Conservation (phyloP, 768 basidiomycete species). For the Gloeostereum incarnatum region DNA sequence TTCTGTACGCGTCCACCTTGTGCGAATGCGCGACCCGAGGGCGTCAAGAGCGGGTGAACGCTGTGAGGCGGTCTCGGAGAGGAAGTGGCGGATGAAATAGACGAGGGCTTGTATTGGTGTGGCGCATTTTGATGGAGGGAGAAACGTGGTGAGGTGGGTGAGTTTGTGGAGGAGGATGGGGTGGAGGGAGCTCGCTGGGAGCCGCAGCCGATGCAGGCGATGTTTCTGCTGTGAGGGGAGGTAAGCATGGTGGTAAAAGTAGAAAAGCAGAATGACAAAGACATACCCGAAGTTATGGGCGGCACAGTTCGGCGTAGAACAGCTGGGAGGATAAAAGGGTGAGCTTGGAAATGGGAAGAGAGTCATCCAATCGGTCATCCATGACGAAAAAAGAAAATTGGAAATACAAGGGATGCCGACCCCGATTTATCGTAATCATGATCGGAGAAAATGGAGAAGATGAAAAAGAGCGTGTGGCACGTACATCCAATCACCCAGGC, state of each 20-base stretch:
- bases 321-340: slow-evolving; percentile 30
- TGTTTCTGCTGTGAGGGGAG: slow-evolving; percentile 59
- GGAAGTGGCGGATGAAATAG: slow-evolving; percentile 12
- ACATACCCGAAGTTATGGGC: slow-evolving; percentile 85
- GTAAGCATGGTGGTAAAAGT: slow-evolving; percentile 15
- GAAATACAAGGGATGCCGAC: slow-evolving; percentile 9
- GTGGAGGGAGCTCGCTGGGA: slow-evolving; percentile 14
- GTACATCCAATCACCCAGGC: slow-evolving; percentile 72
- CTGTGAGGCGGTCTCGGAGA: slow-evolving; percentile 27
- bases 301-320: slow-evolving; percentile 56
- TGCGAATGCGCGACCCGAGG: slow-evolving; percentile 72
- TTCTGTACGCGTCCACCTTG: slow-evolving; percentile 75
- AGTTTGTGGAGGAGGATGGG: slow-evolving; percentile 12
- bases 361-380: slow-evolving; percentile 9
- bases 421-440: too few relatives aligned
- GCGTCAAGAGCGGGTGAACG: slow-evolving; percentile 72
- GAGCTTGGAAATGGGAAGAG: slow-evolving; percentile 7
- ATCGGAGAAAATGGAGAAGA: slow-evolving; percentile 6
- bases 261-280: slow-evolving; percentile 8
- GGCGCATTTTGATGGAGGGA: slow-evolving; percentile 3
- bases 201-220: slow-evolving; percentile 71
- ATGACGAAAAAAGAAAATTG: slow-evolving; percentile 7
- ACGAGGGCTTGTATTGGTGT: slow-evolving; percentile 4
- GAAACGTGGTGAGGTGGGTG: slow-evolving; percentile 3
- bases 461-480: slow-evolving; percentile 20